Base-by-base conservation (phyloP, 2,329 filamentous ascomycete species). In the Trichoderma lentiforme region DNA sequence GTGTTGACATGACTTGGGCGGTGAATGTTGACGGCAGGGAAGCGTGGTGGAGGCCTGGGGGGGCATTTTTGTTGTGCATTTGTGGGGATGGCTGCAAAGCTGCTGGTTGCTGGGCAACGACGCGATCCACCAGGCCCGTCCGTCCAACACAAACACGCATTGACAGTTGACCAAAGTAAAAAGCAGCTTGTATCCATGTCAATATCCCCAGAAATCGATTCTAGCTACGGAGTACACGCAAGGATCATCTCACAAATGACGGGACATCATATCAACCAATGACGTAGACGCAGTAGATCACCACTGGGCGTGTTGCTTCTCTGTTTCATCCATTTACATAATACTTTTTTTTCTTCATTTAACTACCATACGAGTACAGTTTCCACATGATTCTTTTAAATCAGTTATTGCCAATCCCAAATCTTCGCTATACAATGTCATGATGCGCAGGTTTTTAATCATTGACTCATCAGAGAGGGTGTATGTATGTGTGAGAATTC, bases 1-100 rank as follows among this genome's bases (percentile, higher is more conserved):
- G 73, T 71, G 66, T 75, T 76, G 71, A 75, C 78, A 80, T 80
- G 73, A 73, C 74, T 47, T 74, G 71, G 73, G 71, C 74, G 72
- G 73, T 76, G 74, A 73, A 71, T 70, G 66, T 73, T 74, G 61
- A 63, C n/a, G 63, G 56, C 39, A 72, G 58, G 62, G 56, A 71
- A 58, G 71, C 58, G 63, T 73, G 39, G 30, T 58, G 63, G 43
- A 70, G 72, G 69, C 60, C 28, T 39, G 36, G 36, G 51, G 58
- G 53, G 47, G 21, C 43, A 24, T 56, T 70, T 72, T 74, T 74
- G 73, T 74, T 74, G 67, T 74, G 65, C 57, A 63, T 53, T 15
- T 36, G 70, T 72, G 70, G 63, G 32, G 64, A 57, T 53, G 15
- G 67, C 28, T 32, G 70, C 28, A 21, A 36, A 39, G 53, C 34